Evolutionary conservation across 2,329 filamentous ascomycete genomes (phyloP).

Genomic region (Aspergillus spinulosporus): DNA sequence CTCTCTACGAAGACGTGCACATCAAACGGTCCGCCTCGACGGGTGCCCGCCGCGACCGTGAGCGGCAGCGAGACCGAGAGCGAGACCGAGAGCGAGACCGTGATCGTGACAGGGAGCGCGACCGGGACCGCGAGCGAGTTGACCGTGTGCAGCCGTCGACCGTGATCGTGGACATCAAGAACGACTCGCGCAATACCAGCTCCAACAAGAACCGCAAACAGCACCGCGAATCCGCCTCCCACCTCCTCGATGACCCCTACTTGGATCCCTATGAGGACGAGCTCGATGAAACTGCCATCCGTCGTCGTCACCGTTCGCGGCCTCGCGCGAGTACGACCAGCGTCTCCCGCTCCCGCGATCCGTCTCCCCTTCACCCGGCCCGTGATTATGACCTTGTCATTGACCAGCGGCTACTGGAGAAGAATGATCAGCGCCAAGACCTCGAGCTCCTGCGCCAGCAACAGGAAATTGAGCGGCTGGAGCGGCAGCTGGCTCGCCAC

Average conservation of each 20-base stretch:
- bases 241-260: conserved; percentile 14
- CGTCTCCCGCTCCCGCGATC: conserved; percentile 29
- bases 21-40: conserved; percentile 40
- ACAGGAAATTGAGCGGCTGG: conserved; percentile 38
- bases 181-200: conserved; percentile 30
- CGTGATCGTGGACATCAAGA: conserved; percentile 40
- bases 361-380: conserved; percentile 24
- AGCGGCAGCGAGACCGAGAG: conserved; percentile 5
- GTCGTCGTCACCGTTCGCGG: conserved; percentile 19
- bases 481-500: conserved; percentile 34
- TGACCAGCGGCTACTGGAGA: conserved; percentile 37
- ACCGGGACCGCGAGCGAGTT: conserved; percentile 12
- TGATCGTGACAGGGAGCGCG: not conserved
- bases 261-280: conserved; percentile 26
- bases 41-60: conserved; percentile 31
- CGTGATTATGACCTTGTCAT: conserved; percentile 39
- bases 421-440: conserved; percentile 36
- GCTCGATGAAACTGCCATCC: conserved; percentile 26
- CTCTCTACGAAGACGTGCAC: conserved; percentile 21
- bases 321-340: conserved; percentile 23
- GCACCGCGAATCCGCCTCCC: conserved; percentile 18
- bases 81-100: conserved; percentile 5
- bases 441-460: conserved; percentile 37
- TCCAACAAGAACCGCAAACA: conserved; percentile 29
- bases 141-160: conserved; percentile 23